These are phyloP conservation scores for Backusella tuberculispora DNA, from an alignment of 192 early-diverging fungal species.

Conservation along the genomic window DNA sequence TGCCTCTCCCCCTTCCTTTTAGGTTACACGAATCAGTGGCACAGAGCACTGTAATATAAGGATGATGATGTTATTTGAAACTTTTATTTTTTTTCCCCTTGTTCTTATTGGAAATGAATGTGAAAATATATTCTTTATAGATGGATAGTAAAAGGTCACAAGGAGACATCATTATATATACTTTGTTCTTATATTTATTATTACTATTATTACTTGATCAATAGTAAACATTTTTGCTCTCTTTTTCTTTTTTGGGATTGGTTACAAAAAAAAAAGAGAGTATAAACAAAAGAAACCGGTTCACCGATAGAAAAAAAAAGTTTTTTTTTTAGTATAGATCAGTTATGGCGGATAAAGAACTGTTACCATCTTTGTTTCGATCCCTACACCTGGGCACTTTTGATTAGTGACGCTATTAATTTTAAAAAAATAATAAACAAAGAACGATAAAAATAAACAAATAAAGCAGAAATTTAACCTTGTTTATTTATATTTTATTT, in stretches of 20 bases:
- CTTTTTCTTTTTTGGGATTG: no score
- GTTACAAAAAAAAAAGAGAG: no score
- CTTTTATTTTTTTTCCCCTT: not conserved
- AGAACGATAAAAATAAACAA: slow-evolving; percentile 7
- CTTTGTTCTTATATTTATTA: no score
- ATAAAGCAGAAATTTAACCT: slow-evolving; percentile 7
- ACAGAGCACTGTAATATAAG: not conserved
- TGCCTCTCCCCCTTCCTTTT: not conserved
- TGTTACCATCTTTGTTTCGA: slow-evolving; percentile 13
- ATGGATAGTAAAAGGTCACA: not conserved
- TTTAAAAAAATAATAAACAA: not conserved
- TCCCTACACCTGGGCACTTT: slow-evolving; percentile 12
- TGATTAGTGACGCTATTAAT: slow-evolving; percentile 9
- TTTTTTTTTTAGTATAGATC: not conserved
- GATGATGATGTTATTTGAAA: not conserved
- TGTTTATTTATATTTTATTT: not conserved
- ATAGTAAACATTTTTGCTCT: no score
- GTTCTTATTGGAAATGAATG: slow-evolving; percentile 11
- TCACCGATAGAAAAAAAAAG: not conserved
- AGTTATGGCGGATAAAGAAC: slow-evolving; percentile 13
- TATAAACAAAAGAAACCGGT: not conserved
- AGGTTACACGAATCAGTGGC: not conserved
- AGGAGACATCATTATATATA: no score
- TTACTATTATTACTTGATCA: no score
- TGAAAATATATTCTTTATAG: not conserved